These are phyloP conservation scores for Globisporangium spiculum DNA, from an alignment of 352 stramenopile species.

Conservation along the genomic window DNA sequence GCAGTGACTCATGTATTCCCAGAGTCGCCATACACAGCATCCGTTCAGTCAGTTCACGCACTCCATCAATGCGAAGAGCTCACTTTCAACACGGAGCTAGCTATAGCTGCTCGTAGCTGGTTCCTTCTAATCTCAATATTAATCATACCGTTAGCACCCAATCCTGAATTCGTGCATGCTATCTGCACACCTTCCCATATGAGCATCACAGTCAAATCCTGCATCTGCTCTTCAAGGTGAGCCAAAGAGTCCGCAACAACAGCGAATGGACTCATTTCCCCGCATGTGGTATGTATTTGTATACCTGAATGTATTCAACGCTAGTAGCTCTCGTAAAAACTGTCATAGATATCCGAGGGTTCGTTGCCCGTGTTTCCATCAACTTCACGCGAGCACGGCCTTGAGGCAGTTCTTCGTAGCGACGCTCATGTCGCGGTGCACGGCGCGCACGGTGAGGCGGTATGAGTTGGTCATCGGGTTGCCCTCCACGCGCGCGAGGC, in stretches of 20 bases:
- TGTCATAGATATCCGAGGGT: not conserved
- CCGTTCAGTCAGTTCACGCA: too few relatives aligned
- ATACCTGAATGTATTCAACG: not conserved
- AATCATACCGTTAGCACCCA: too few relatives aligned
- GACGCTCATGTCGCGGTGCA: slow-evolving; percentile 86
- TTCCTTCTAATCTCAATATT: too few relatives aligned
- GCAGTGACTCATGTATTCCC: too few relatives aligned
- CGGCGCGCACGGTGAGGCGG: slow-evolving; percentile 89
- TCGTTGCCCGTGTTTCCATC: not conserved
- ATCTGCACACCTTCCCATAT: too few relatives aligned
- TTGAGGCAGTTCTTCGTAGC: slow-evolving; percentile 72
- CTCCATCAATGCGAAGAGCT: too few relatives aligned
- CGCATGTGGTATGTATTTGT: not conserved
- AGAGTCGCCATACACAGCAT: too few relatives aligned
- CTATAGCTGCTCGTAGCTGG: too few relatives aligned
- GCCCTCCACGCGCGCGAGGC: slow-evolving; percentile 89
- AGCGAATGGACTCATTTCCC: not conserved
- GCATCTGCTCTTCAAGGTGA: not conserved
- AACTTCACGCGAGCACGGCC: slow-evolving; percentile 35
- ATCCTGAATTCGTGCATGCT: too few relatives aligned
- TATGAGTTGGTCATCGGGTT: slow-evolving; percentile 79
- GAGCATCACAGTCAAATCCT: not conserved
- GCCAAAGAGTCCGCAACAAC: not conserved
- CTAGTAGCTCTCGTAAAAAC: not conserved
- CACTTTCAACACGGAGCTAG: too few relatives aligned